Base-by-base conservation (phyloP, 805 yeast genomes). In the Candida stauntonica region DNA sequence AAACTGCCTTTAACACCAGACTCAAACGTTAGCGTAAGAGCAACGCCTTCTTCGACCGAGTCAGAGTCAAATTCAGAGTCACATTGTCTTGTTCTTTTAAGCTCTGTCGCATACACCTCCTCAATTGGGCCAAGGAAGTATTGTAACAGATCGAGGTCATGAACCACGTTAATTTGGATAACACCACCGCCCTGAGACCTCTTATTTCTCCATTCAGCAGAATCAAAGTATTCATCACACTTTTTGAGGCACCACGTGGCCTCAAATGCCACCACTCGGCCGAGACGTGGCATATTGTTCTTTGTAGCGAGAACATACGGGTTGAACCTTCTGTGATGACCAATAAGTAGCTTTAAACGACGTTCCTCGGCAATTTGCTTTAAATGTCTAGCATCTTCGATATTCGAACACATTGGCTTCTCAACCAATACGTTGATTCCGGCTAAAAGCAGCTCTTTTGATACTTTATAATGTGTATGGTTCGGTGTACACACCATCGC, bases 401-500 rank as follows among this genome's bases (percentile, higher is more conserved):
- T 38, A 19, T 28, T 34, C 9, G 48, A 39, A 29, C 46, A 39
- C 42, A 47, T 45, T 14, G 51, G 51, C 19, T 47, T 47, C 24
- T 47, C 51, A 15, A 47, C 46, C 11, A 47, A 34, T 17, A 47
- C 44, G 23, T 44, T 38, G 8, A 47, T 28, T 1, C 49, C 46
- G 13, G 15, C 14, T 12, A 32, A 17, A 7, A 45, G 31, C 1
- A 47, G 35, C 21, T 31, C 30, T 12, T 18, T 31, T 5, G 41
- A 34, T 9, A 47, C 51, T 3, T 5, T 4, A 32, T 36, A 41
- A 28, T 47, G 51, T 9, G 48, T 38, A n/a, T 41, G 42, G 42
- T 47, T 47, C 7, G 51, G 51, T 12, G 51, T 47, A 19, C 51
- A 47, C 18, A 47, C 51, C 18, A 45, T 36, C 13, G 51, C 51